Conservation (phyloP, 2,329 filamentous ascomycete species). For the Cordyceps tenuipes region DNA sequence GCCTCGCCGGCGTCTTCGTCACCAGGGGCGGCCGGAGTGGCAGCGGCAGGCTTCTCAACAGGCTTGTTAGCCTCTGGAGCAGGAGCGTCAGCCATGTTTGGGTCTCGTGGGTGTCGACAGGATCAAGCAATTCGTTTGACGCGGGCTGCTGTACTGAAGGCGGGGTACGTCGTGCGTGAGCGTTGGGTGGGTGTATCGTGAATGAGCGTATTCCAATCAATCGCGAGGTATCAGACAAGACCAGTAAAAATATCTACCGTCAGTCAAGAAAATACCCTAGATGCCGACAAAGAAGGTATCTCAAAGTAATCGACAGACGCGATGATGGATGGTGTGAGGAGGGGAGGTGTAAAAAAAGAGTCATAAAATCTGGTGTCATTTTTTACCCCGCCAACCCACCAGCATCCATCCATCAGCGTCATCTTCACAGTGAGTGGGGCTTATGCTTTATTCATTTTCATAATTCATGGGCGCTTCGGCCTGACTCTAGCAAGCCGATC, state of each 20-base stretch:
- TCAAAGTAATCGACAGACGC: background rate
- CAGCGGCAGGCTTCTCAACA: conserved; percentile 7
- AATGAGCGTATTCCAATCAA: background rate
- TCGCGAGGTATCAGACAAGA: background rate
- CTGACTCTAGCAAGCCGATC: background rate
- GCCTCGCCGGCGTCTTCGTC: conserved; percentile 14
- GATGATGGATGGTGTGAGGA: background rate
- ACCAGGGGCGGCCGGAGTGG: conserved; percentile 1
- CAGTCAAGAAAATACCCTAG: background rate
- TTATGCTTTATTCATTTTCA: too few species aligned
- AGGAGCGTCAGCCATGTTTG: conserved; percentile 26
- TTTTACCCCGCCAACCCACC: conserved; percentile 9
- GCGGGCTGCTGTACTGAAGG: background rate
- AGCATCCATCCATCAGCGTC: background rate
- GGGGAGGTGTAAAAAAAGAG: conserved; percentile 4
- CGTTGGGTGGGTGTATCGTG: background rate
- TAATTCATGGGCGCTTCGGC: background rate
- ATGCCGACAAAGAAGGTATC: background rate
- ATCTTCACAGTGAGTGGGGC: background rate
- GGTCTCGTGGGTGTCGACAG: background rate
- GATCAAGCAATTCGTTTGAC: background rate
- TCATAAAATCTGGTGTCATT: conserved; percentile 5
- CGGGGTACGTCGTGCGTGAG: background rate
- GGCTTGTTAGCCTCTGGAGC: conserved; percentile 12
- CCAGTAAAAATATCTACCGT: too few species aligned